Percentiles rank a stretch among this genome's conserved stretches.
Evolutionary conservation across 2,329 filamentous ascomycete species (phyloP).

Genomic region (Cordyceps javanica): DNA sequence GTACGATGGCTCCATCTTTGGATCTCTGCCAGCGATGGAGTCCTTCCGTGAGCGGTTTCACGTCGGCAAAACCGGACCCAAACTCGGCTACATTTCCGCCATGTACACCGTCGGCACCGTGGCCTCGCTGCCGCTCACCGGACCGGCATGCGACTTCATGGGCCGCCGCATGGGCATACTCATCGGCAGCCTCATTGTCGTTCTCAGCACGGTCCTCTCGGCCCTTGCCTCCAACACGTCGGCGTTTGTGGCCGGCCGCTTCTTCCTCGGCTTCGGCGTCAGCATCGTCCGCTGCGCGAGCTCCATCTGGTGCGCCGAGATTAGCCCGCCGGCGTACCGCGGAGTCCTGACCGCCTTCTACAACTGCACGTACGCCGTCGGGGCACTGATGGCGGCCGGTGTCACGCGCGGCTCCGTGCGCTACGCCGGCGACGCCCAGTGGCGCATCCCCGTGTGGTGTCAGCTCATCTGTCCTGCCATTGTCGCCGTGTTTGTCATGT

Average conservation of each 20-base stretch:
- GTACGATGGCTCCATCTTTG: slow-evolving; percentile 45
- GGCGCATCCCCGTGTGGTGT: slow-evolving; percentile 31
- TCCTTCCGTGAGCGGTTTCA: slow-evolving; percentile 7
- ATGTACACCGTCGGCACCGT: slow-evolving; percentile 12
- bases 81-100: slow-evolving; percentile 11
- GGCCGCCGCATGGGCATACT: slow-evolving; percentile 11
- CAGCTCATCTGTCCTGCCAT: slow-evolving; percentile 19
- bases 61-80: slow-evolving; percentile 3
- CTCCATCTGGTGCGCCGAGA: slow-evolving; percentile 38
- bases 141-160: slow-evolving; percentile 15
- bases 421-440: slow-evolving; percentile 17
- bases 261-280: slow-evolving; percentile 52
- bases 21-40: slow-evolving; percentile 35
- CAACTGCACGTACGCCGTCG: slow-evolving; percentile 35
- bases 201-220: slow-evolving; percentile 37
- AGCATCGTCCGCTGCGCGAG: slow-evolving; percentile 26
- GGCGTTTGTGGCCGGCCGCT: slow-evolving; percentile 50
- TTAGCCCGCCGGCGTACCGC: slow-evolving; percentile 36
- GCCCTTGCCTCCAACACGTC: slow-evolving; percentile 30
- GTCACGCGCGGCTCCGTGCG: slow-evolving; percentile 36
- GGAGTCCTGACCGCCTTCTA: slow-evolving; percentile 31
- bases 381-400: slow-evolving; percentile 41
- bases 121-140: slow-evolving; percentile 23
- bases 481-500: slow-evolving; percentile 14
- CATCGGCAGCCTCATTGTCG: slow-evolving; percentile 7